Percentiles rank a stretch among this genome's conserved stretches.
Conservation (phyloP, 106 monocot genomes). For the Acanthochlamys bracteata region DNA sequence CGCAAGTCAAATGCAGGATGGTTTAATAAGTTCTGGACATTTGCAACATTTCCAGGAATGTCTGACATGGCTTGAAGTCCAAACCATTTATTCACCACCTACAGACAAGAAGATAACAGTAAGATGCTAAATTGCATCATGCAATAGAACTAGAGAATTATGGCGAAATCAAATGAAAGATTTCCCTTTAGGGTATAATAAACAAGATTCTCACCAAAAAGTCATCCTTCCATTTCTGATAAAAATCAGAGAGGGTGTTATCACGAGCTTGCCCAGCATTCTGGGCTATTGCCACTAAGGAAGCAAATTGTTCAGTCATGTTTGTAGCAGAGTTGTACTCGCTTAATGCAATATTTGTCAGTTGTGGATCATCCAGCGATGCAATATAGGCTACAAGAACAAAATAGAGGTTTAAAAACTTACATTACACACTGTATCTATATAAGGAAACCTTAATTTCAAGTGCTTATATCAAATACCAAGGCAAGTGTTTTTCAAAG, state of each 20-base stretch:
- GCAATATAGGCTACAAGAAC: conserved; percentile 64
- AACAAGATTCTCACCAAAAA: conserved; percentile 49
- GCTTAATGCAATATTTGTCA: conserved; percentile 50
- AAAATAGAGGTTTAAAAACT: too few relatives aligned
- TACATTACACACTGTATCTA: too few relatives aligned
- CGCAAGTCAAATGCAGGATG: conserved; percentile 95
- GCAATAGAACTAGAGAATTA: too few relatives aligned
- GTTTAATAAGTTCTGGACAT: conserved; percentile 73
- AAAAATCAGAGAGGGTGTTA: conserved; percentile 83
- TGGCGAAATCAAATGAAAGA: too few relatives aligned
- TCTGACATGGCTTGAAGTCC: conserved; percentile 93
- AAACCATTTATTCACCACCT: conserved; percentile 98
- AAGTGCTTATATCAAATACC: conserved; percentile 27
- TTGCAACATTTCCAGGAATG: conserved; percentile 81
- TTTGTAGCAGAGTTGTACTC: conserved; percentile 89
- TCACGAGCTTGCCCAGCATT: conserved; percentile 82
- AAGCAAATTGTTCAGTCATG: conserved; percentile 98
- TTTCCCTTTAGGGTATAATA: neutral
- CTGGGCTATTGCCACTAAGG: conserved; percentile 71
- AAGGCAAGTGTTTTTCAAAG: conserved; percentile 73
- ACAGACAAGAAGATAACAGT: neutral
- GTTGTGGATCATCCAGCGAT: conserved; percentile 60
- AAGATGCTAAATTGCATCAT: too few relatives aligned
- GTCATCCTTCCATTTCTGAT: conserved; percentile 84
- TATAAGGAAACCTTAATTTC: too few relatives aligned